Percentiles rank a stretch among this genome's conserved stretches.
phyloP scores from a whole-genome alignment of 305 asterid species.

The Solanum hybrid region DNA sequence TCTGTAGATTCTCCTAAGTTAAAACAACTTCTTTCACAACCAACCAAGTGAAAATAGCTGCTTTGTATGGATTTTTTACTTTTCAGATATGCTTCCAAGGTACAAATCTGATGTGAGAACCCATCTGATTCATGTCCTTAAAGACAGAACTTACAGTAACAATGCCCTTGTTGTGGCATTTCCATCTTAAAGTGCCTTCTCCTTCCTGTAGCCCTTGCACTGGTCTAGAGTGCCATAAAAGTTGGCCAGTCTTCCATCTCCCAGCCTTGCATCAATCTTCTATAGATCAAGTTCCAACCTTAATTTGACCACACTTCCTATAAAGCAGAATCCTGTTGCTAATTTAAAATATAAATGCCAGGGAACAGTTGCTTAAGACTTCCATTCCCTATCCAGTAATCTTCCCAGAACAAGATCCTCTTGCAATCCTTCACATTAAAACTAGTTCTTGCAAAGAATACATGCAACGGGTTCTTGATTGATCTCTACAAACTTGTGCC shows the following conservation, averaged over 20 bases:
- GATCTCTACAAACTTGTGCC: background rate
- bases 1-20: background rate
- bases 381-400: background rate
- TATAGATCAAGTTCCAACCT: background rate
- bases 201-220: background rate
- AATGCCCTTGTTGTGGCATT: background rate
- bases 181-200: background rate
- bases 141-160: background rate
- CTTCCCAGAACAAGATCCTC: background rate
- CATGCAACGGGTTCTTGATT: background rate
- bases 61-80: background rate
- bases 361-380: background rate
- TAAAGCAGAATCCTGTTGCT: background rate
- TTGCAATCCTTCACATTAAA: background rate
- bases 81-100: background rate
- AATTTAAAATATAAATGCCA: background rate
- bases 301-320: background rate
- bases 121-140: background rate
- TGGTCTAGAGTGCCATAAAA: background rate
- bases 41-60: background rate
- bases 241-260: background rate
- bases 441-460: background rate
- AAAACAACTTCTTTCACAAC: background rate
- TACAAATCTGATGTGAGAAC: background rate
- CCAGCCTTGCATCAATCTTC: background rate